Evolutionary conservation across 176 grass and related monocot species (phyloP), one percentile per base, ranked within the genome.

Genomic region (Oryza rufipogon): DNA sequence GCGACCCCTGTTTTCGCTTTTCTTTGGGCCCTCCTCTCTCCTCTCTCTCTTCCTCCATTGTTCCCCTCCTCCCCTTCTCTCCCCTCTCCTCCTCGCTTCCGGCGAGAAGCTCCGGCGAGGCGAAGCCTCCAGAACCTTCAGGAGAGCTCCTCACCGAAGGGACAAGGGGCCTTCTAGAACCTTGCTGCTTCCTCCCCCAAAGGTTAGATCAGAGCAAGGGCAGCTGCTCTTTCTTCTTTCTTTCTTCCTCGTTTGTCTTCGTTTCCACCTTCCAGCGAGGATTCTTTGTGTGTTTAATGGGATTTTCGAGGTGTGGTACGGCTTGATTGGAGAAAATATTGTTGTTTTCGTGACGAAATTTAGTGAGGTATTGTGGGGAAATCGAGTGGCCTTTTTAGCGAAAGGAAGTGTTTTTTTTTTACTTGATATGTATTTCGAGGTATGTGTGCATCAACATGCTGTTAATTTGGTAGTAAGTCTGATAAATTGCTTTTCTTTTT

Each of bases 191-290:
- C 30, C 36, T 26, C 23, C 23, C 20, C 56, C 30, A 66, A 73
- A 90, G 83, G 83, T 86, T n/a, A 90, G 84, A 86, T 90, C 84
- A 83, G 88, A 71, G 13, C 78, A 65, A 5, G 38, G 38, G 15
- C 52, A 1, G 52, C 52, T 51, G n/a, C 77, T 41, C 69, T 66
- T 58, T 15, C 20, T 28, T 12, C 46, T 3, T 32, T 32, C 30
- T 32, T 32, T 32, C 30, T 32, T 32, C 30, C 30, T 32, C 30
- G 30, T 32, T 32, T 32, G 30, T 22, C n/a, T 16, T 22, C 20
- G 74, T 48, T 32, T 15, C 19, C 79, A 51, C 5, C 68, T 46
- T 80, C 0, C 26, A 9, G 6, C 23, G 20, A 19, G 0, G 30
- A 51, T 41, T 60, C 52, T 32, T 36, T n/a, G n/a, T 6, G 73